Evolutionary conservation across 495 filamentous ascomycete species (phyloP).

Genomic region (Aspergillus diversus): DNA sequence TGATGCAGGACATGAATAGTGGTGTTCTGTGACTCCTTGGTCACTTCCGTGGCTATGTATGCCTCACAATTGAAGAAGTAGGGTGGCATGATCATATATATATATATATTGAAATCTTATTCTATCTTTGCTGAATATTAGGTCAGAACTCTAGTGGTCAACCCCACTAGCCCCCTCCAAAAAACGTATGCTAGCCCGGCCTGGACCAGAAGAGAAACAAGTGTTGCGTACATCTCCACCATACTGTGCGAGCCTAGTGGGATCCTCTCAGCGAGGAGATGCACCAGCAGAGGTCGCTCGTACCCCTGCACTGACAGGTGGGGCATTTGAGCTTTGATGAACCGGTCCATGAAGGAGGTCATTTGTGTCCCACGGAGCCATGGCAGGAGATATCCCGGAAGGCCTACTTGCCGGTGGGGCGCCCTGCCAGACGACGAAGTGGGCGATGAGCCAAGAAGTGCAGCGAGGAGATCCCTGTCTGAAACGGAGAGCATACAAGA

Average conservation of each 20-base stretch:
- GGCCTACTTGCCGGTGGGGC: no score
- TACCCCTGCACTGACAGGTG: background rate
- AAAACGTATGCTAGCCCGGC: background rate
- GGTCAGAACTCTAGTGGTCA: no score
- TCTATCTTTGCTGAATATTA: no score
- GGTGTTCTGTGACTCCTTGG: no score
- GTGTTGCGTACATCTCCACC: background rate
- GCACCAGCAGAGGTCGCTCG: background rate
- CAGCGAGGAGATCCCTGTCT: background rate
- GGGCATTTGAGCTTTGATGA: background rate
- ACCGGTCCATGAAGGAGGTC: conserved; percentile 4
- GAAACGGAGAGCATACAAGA: conserved; percentile 8
- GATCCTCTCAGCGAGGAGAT: background rate
- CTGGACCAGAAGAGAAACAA: background rate
- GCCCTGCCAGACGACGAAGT: background rate
- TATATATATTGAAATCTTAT: no score
- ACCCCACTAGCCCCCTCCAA: no score
- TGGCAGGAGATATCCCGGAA: no score
- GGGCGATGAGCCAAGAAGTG: background rate
- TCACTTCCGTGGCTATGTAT: no score
- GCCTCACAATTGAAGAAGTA: no score
- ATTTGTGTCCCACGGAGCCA: background rate
- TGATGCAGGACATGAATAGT: no score
- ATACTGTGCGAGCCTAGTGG: conserved; percentile 1
- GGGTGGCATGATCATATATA: no score